Evolutionary conservation across 176 grass and related monocot species (phyloP), one percentile per base, ranked within the genome.

Genomic region (Melocanna baccifera): DNA sequence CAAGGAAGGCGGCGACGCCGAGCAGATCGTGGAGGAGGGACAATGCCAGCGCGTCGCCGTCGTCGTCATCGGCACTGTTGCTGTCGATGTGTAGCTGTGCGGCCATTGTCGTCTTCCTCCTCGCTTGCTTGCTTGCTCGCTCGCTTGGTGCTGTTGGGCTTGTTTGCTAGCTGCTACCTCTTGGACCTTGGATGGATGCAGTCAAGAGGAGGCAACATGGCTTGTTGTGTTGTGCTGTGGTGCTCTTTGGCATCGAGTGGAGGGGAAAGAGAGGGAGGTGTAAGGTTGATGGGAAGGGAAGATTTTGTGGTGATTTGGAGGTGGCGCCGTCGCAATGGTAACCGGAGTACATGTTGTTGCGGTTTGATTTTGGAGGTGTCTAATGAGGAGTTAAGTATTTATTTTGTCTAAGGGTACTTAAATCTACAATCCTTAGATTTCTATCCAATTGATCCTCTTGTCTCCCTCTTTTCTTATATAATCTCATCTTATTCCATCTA

Each of bases 11-110:
- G 61, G 68, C 89, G 9, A 83, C 80, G 42, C 83, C 84, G 48
- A 90, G 20, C 47, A 92, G 67, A 73, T 98, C 93, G 51, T 93
- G 67, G 25, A 91, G 76, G 37, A 90, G 64, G 15, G 85, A 56
- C 61, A 82, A 30, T 4, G 67, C 77, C 76, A 90, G 43, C 47
- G 59, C 76, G 80, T 45, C 42, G 29, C 43, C 64, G 70, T 76
- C 71, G 67, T 16, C 57, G 32, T 30, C 73, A 43, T 39, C 61
- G 15, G 12, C 37, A 18, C 52, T 28, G 59, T 12, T 62, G 11
- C 42, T 58, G 42, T 84, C 47, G n/a, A 57, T 42, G 67, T 61
- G 26, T 19, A 69, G 86, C 82, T 86, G 75, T 75, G 51, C 53
- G 5, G 64, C 80, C 80, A 89, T 82, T 87, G 86, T 81, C 79